Evolutionary conservation across 164 flowering plant species (phyloP).

Genomic region (Piper betle): DNA sequence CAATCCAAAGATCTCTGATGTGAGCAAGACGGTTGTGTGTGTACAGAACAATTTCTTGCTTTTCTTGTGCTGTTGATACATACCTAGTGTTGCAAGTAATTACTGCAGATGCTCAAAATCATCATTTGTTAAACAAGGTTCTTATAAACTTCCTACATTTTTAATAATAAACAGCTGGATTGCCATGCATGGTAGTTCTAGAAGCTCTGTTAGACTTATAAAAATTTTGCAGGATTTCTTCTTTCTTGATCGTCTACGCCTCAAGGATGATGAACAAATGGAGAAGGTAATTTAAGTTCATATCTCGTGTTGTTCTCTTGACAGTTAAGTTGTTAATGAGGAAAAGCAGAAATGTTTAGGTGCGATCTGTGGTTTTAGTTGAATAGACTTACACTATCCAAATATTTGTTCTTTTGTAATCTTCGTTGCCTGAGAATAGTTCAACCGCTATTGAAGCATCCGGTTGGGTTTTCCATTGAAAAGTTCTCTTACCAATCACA

Average conservation of each 20-base stretch:
- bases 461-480: slow-evolving; percentile 18
- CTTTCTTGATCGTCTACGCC: slow-evolving; percentile 33
- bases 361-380: neutral
- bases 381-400: neutral
- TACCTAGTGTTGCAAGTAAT: slow-evolving; percentile 61
- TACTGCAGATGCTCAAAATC: slow-evolving; percentile 63
- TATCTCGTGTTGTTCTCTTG: neutral
- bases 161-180: neutral
- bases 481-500: slow-evolving; percentile 27
- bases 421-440: slow-evolving; percentile 5
- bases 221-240: slow-evolving; percentile 41
- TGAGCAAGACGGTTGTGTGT: slow-evolving; percentile 90
- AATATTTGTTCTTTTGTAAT: neutral
- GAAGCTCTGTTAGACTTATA: neutral
- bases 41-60: slow-evolving; percentile 53
- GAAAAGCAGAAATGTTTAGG: neutral
- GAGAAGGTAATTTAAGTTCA: slow-evolving; percentile 21
- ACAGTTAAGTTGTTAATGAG: neutral
- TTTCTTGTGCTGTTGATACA: slow-evolving; percentile 41
- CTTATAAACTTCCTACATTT: neutral
- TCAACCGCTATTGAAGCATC: slow-evolving; percentile 10
- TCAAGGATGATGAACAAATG: slow-evolving; percentile 17
- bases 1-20: slow-evolving; percentile 51
- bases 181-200: neutral
- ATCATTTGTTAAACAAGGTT: slow-evolving; percentile 62